Evolutionary conservation across 306 rosid genomes (phyloP), one percentile per base, ranked within the genome.

Genomic region (Begonia loranthoides): DNA sequence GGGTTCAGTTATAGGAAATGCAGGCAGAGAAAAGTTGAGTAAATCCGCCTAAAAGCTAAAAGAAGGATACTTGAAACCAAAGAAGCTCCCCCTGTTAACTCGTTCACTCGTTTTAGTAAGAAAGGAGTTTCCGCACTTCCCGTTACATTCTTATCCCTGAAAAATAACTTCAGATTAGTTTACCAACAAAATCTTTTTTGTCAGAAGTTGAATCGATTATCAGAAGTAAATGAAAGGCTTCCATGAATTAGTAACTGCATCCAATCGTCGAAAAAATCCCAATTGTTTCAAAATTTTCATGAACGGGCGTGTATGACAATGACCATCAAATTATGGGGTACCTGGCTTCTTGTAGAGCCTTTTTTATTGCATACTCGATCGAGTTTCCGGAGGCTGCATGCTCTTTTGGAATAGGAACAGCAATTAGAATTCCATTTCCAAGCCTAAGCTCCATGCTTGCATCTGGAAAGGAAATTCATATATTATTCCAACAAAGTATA

Each of bases 51-150:
- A 52, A 14, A 12, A 10, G 14, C 9, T 4, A 4, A 22, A 13
- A 24, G 55, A 60, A 70, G 85, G 89, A 84, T 84, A 88, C 97
- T 89, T 15, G 95, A 76, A 60, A 86, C 76, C 17, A 89, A 87
- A 19, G 97, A 89, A 54, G 80, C 84, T 52, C 94, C 97, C 49
- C 94, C 84, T 1, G 95, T 84, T 34, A 89, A 79, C 15, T 82
- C 90, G 55, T 60, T 85, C 59, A 89, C 79, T 61, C 76, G 73
- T 15, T 73, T 79, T 60, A 89, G 97, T 65, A 89, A 70, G 82
- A 84, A 84, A 48, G 97, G 97, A 59, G 95, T 84, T 72, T 72
- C 83, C 6, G 81, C 83, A 73, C 76, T 84, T 59, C 97, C 97
- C 22, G 74, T 62, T 63, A 85, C 72, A 55, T 73, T 84, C 39